A percentile compares a stretch with the other conserved stretches of the same genome.
Conservation (phyloP, 2,329 filamentous ascomycete genomes). For the Fusarium luffae region DNA sequence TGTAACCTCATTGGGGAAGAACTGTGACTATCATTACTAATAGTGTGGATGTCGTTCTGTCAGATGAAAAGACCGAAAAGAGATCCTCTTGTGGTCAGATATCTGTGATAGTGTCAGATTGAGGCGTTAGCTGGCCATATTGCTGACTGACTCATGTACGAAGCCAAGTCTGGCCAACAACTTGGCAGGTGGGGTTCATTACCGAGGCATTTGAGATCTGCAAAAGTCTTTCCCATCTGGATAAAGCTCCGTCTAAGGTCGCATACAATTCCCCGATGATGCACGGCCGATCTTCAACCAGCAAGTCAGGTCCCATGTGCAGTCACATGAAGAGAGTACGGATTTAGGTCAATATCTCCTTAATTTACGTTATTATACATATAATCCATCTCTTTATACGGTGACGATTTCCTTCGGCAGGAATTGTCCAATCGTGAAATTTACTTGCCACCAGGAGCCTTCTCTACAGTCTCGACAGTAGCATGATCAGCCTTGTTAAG, state of each 20-base stretch:
- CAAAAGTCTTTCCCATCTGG: neutral
- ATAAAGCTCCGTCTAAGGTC: neutral
- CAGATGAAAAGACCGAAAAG: neutral
- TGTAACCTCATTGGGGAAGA: neutral
- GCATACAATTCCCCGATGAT: neutral
- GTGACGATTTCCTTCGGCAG: rapidly evolving
- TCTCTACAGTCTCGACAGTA: slow-evolving; percentile 19
- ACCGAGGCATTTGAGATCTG: neutral
- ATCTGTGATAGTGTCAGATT: neutral
- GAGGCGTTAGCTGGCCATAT: neutral
- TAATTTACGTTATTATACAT: neutral
- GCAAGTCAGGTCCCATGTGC: neutral
- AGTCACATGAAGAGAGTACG: neutral
- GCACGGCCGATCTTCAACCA: neutral
- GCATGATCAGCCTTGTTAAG: slow-evolving; percentile 54
- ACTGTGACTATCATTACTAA: neutral
- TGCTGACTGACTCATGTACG: neutral
- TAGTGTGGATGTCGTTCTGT: rapidly evolving
- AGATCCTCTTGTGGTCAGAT: neutral
- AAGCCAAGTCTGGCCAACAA: neutral
- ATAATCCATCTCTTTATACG: neutral
- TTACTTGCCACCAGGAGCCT: slow-evolving; percentile 8
- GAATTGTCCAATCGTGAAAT: no score
- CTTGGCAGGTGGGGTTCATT: neutral
- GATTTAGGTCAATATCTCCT: slow-evolving; percentile 16